Evolutionary conservation across 371 early-diverging fungal genomes (phyloP).

Genomic region (Mortierella sp.): DNA sequence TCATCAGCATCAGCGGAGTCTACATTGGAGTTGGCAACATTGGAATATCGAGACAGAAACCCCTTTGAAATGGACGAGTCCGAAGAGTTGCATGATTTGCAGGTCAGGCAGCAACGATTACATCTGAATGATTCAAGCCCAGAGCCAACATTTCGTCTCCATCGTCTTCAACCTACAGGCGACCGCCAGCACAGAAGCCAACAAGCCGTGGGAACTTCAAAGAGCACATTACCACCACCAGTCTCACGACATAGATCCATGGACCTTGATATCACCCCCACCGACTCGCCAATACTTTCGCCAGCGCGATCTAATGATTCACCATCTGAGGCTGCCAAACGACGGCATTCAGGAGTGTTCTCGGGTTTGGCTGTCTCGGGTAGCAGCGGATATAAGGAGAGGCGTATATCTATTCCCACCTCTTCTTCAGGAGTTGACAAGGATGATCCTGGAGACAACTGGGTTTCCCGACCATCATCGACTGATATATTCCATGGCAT

Average conservation of each 20-base stretch:
- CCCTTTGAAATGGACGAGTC: constrained; percentile 13
- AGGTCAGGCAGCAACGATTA: background rate
- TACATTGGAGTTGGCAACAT: background rate
- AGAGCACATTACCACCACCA: background rate
- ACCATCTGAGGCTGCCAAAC: background rate
- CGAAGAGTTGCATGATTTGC: background rate
- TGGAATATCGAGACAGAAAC: constrained; percentile 3
- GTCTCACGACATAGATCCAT: constrained; percentile 10
- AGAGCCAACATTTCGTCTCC: background rate
- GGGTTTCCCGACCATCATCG: no score
- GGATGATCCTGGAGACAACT: no score
- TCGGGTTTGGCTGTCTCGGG: background rate
- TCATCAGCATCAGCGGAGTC: background rate
- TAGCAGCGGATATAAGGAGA: background rate
- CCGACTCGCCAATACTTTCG: constrained; percentile 6
- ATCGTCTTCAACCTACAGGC: background rate
- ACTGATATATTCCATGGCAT: no score
- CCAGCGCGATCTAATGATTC: constrained; percentile 1
- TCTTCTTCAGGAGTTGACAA: background rate
- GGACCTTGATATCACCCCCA: constrained; percentile 14
- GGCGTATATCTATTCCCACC: background rate
- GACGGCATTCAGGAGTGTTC: background rate
- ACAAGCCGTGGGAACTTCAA: background rate
- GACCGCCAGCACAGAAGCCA: background rate
- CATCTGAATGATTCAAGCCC: no score